phyloP scores from a whole-genome alignment of 495 filamentous ascomycete genomes.

The Hypomontagnella submonticulosa region DNA sequence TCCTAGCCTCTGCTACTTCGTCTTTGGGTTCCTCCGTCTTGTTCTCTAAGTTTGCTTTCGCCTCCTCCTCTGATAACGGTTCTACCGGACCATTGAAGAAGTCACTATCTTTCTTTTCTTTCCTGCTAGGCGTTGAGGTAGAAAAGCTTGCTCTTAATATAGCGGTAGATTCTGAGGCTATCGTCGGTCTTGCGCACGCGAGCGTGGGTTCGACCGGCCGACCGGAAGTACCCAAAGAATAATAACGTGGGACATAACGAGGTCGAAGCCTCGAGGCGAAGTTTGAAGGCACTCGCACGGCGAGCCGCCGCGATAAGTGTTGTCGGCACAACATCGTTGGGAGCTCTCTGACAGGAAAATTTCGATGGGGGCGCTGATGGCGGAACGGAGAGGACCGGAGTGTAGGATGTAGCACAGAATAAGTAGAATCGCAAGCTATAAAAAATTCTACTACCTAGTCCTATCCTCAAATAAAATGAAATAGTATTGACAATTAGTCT shows the following conservation, averaged over 20 bases:
- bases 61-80: slow-evolving; percentile 59
- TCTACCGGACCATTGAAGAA: slow-evolving; percentile 57
- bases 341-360: slow-evolving; percentile 21
- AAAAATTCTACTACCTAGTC: neutral
- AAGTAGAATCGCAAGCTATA: neutral
- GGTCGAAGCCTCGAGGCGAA: slow-evolving; percentile 37
- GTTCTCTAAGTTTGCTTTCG: slow-evolving; percentile 58
- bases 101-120: slow-evolving; percentile 56
- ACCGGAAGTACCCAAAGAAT: slow-evolving; percentile 38
- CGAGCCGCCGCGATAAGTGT: slow-evolving; percentile 61
- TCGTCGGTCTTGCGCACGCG: slow-evolving; percentile 35
- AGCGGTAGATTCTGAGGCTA: slow-evolving; percentile 27
- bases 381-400: slow-evolving; percentile 14
- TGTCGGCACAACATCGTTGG: slow-evolving; percentile 62
- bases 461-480: slow-evolving; percentile 7
- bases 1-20: slow-evolving; percentile 50
- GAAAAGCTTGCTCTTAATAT: slow-evolving; percentile 51
- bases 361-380: slow-evolving; percentile 33
- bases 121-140: slow-evolving; percentile 49
- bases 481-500: slow-evolving; percentile 12
- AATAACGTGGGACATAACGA: slow-evolving; percentile 23
- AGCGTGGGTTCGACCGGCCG: slow-evolving; percentile 25
- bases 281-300: slow-evolving; percentile 49
- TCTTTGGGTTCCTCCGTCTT: slow-evolving; percentile 56
- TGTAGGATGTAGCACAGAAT: slow-evolving; percentile 17